These are phyloP conservation scores for Whalleya microplaca DNA, from an alignment of 2,329 filamentous ascomycete genomes.

Conservation along the genomic window DNA sequence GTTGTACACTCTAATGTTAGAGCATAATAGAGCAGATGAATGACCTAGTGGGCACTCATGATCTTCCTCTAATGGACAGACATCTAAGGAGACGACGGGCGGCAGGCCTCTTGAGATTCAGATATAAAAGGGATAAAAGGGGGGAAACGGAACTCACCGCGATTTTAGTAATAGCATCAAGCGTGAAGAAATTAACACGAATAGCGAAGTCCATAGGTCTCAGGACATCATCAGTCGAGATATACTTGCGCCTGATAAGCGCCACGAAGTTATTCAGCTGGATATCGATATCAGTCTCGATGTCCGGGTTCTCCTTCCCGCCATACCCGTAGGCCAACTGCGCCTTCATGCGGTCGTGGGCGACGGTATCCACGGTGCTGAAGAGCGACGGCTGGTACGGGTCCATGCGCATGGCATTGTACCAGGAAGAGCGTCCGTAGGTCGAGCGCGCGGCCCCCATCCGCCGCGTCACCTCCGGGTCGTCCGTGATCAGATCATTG, in stretches of 20 bases:
- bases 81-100: too few relatives aligned
- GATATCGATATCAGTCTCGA: constrained; percentile 46
- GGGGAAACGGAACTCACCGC: constrained; percentile 30
- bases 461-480: constrained; percentile 43
- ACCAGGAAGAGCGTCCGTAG: constrained; percentile 48
- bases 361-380: constrained; percentile 48
- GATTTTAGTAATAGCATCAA: constrained; percentile 55
- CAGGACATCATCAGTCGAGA: constrained; percentile 7
- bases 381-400: constrained; percentile 58
- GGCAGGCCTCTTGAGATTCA: too few relatives aligned
- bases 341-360: constrained; percentile 46
- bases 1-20: too few relatives aligned
- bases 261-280: constrained; percentile 46
- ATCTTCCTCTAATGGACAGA: too few relatives aligned
- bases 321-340: constrained; percentile 40
- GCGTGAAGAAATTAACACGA: constrained; percentile 51
- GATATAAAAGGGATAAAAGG: not conserved
- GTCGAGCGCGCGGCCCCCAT: constrained; percentile 43
- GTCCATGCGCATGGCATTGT: constrained; percentile 54
- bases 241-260: constrained; percentile 44
- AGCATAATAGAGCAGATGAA: too few relatives aligned
- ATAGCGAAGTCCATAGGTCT: constrained; percentile 47
- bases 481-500: constrained; percentile 45
- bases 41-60: too few relatives aligned
- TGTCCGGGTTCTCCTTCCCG: constrained; percentile 27